Base-by-base conservation (phyloP, 108 stramenopile species). In the Aurantiochytrium sp. region DNA sequence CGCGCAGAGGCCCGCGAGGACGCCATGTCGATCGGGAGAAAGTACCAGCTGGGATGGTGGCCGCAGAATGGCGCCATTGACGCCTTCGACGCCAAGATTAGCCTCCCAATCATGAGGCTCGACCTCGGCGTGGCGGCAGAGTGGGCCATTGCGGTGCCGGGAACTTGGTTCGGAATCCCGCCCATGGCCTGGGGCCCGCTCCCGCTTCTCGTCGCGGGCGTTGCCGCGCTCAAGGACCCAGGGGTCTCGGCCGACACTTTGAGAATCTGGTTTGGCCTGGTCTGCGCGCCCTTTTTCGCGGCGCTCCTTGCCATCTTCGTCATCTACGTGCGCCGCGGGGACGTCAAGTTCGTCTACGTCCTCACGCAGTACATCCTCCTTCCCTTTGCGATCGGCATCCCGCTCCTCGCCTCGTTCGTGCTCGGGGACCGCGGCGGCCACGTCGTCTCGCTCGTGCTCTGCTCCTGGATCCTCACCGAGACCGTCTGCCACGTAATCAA, bases 61-160 rank as follows among this genome's bases (percentile, higher is more conserved):
- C 73, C 73, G 39, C 73, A 41, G 24, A 81, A 48, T 24, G 45
- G 73, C 12, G 45, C 39, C 27, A 1, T 81, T 6, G 73, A 81
- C 32, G 45, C 42, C 42, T 48, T 81, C 2, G 73, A 81, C 73
- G 73, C 42, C 39, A 81, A 48, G 73, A 27, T 81, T 6, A 81
- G 73, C 73, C 45, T 81, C 10, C 73, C 73, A 12, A 48, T 81
- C 42, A 81, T 81, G 73, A 81, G 17, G 45, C 73, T 81, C 27
- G 73, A 81, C 30, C n/a, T 48, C 27, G 73, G 73, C 45, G 27
- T 17, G n/a, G n/a, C 30, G 17, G 59, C 32, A 12, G 73, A 81
- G 45, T 81, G 30, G n/a, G 24, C 30, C 21, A 81, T 81, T 24
- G 39, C 45, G 0, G 12, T 81, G 6, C 73, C 73, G 12, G 73